Evolutionary conservation across 805 yeast species (phyloP).

Genomic region (Saccharomycopsis selenospora): DNA sequence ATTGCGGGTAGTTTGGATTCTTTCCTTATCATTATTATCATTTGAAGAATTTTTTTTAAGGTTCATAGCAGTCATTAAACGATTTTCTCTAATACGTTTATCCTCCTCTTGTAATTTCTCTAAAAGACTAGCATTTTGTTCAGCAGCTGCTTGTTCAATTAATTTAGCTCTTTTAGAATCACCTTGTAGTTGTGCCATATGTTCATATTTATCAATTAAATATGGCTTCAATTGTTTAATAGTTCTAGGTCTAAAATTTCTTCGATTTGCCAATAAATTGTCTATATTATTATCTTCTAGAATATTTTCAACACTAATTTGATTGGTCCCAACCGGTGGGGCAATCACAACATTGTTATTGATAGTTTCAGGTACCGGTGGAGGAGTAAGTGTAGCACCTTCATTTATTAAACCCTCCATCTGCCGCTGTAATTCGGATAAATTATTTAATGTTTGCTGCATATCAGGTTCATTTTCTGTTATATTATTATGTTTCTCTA

Average conservation of each 20-base stretch:
- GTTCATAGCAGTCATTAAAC: slow-evolving; percentile 13
- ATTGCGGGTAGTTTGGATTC: not conserved
- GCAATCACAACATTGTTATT: not conserved
- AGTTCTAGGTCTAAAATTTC: slow-evolving; percentile 19
- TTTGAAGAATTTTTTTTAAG: no score
- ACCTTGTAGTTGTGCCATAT: slow-evolving; percentile 18
- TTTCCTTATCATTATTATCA: slow-evolving; percentile 10
- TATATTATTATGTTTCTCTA: not conserved
- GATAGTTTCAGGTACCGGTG: not conserved
- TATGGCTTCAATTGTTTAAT: slow-evolving; percentile 21
- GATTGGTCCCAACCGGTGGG: not conserved
- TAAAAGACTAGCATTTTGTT: slow-evolving; percentile 13
- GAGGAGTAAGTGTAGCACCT: not conserved
- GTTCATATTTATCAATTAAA: slow-evolving; percentile 18
- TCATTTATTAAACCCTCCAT: not conserved
- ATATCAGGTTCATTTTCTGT: no score
- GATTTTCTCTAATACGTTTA: slow-evolving; percentile 7
- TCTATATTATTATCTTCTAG: not conserved
- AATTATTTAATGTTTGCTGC: no score
- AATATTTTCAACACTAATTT: not conserved
- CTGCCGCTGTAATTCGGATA: no score
- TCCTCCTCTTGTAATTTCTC: slow-evolving; percentile 18
- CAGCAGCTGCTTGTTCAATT: slow-evolving; percentile 19
- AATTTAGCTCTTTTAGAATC: slow-evolving; percentile 17
- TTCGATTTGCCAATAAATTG: not conserved